Evolutionary conservation across 441 rosid genomes (phyloP).

Genomic region (Aquilaria agallochum): DNA sequence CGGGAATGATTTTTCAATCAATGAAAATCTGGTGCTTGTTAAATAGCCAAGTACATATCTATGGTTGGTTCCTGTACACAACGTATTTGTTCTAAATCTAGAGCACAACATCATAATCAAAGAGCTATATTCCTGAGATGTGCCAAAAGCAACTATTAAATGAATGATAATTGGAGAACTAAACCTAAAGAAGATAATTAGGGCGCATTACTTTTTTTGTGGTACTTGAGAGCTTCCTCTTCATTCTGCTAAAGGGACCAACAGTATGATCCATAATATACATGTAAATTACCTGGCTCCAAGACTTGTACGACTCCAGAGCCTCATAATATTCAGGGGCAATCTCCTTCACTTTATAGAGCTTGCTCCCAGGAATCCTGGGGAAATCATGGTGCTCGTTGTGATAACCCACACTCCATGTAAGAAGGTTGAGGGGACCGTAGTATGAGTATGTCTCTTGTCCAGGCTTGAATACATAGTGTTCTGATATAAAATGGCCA

Average conservation of each 20-base stretch:
- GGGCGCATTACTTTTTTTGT: slow-evolving; percentile 29
- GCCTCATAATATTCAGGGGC: slow-evolving; percentile 76
- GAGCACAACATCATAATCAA: no score
- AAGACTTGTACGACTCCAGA: slow-evolving; percentile 54
- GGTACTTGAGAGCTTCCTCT: slow-evolving; percentile 49
- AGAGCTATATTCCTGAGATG: no score
- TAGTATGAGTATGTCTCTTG: slow-evolving; percentile 94
- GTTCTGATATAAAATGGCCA: slow-evolving; percentile 89
- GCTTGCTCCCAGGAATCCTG: slow-evolving; percentile 82
- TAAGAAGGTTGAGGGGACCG: slow-evolving; percentile 69
- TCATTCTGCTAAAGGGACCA: slow-evolving; percentile 82
- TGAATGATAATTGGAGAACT: neutral
- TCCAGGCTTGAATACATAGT: slow-evolving; percentile 70
- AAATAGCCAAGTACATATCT: no score
- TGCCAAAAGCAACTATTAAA: no score
- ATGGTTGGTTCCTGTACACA: no score
- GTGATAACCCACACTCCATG: slow-evolving; percentile 89
- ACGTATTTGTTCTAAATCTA: no score
- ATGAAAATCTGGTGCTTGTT: no score
- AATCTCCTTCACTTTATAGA: slow-evolving; percentile 76
- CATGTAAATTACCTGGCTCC: slow-evolving; percentile 90
- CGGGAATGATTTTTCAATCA: no score
- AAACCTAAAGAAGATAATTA: slow-evolving; percentile 30
- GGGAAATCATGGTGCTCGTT: slow-evolving; percentile 96
- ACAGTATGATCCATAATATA: slow-evolving; percentile 59